A percentile compares a stretch with the other conserved stretches of the same genome.
Conservation (phyloP, 1,139 yeast genomes). For the Kodamaea arcana region DNA sequence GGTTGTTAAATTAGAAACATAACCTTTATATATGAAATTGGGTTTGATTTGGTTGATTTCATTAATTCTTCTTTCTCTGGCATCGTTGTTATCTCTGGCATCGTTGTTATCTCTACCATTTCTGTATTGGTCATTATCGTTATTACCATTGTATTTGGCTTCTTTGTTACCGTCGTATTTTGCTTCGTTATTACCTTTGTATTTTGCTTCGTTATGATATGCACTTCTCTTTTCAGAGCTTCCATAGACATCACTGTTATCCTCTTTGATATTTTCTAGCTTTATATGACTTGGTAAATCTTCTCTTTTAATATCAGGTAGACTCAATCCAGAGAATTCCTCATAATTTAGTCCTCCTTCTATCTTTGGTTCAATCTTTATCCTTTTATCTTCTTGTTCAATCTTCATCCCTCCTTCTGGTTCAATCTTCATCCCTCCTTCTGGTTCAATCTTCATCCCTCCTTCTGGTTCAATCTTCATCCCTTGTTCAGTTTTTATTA, state of each 20-base stretch:
- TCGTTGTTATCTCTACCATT: no score
- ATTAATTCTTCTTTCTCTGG: no score
- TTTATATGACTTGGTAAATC: neutral
- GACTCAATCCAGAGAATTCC: constrained; percentile 2
- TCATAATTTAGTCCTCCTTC: no score
- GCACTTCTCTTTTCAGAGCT: neutral
- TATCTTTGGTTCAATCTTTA: constrained; percentile 11
- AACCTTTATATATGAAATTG: constrained; percentile 55
- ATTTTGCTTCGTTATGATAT: neutral
- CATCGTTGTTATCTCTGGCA: no score
- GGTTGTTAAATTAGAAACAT: constrained; percentile 52
- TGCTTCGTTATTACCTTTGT: no score
- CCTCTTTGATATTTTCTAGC: neutral
- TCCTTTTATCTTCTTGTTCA: constrained; percentile 10
- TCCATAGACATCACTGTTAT: no score
- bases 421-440: neutral
- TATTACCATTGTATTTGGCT: no score
- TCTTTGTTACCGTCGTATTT: no score
- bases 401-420: neutral
- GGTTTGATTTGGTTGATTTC: constrained; percentile 30
- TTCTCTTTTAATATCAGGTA: constrained; percentile 1
- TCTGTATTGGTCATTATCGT: no score
- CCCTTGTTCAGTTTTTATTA: neutral
- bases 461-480: neutral
- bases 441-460: neutral